These are phyloP conservation scores for Inonotus obliquus DNA, from an alignment of 1,284 basidiomycete species.

Conservation along the genomic window DNA sequence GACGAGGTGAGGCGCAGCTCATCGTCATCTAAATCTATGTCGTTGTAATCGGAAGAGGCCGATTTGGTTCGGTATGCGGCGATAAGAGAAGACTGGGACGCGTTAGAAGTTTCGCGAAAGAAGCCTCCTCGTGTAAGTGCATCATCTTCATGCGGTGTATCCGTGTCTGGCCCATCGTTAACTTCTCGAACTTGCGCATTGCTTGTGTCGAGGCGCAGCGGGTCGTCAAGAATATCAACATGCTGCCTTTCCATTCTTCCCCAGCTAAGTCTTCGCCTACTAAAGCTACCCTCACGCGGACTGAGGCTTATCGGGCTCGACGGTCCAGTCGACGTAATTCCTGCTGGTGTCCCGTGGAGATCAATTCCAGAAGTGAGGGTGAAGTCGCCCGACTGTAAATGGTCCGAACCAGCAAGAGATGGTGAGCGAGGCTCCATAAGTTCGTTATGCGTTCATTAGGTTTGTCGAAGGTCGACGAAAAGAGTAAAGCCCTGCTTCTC, in stretches of 20 bases:
- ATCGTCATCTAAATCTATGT: constrained; percentile 43
- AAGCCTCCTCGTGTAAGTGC: constrained; percentile 13
- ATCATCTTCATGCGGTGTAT: constrained; percentile 16
- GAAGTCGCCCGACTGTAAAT: constrained; percentile 18
- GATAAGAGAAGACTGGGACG: constrained; percentile 15
- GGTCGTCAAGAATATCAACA: constrained; percentile 17
- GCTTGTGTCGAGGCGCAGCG: constrained; percentile 13
- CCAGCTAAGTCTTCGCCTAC: constrained; percentile 18
- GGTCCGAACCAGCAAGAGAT: not conserved
- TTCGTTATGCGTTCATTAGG: not conserved
- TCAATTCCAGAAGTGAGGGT: constrained; percentile 57
- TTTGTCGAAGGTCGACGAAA: not conserved
- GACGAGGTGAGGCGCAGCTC: constrained; percentile 44
- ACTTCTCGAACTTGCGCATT: not conserved
- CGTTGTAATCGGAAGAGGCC: constrained; percentile 24
- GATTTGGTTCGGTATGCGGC: constrained; percentile 28
- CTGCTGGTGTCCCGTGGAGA: constrained; percentile 41
- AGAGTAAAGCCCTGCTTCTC: not conserved
- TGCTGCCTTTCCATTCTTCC: constrained; percentile 18
- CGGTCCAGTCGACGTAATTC: constrained; percentile 3
- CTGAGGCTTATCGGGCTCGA: constrained; percentile 12
- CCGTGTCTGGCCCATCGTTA: constrained; percentile 7
- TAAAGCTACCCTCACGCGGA: constrained; percentile 15
- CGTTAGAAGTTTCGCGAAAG: constrained; percentile 1
- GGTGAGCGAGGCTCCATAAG: not conserved